Conservation (phyloP, 2,329 filamentous ascomycete genomes). For the Capronia coronata region DNA sequence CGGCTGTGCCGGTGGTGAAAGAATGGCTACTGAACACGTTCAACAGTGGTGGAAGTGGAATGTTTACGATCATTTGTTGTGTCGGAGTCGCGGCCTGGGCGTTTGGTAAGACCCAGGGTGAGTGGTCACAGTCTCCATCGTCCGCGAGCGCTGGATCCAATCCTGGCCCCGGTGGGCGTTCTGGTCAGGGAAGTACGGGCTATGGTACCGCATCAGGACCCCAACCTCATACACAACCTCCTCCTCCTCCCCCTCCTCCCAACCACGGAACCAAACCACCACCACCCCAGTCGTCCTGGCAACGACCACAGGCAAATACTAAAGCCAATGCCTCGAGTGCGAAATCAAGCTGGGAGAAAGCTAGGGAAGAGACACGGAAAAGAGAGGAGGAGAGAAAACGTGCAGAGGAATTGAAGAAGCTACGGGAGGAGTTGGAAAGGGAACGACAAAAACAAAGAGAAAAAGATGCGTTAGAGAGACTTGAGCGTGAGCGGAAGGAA, state of each 20-base stretch:
- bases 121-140: slow-evolving; percentile 33
- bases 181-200: slow-evolving; percentile 7
- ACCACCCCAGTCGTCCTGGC: slow-evolving; percentile 29
- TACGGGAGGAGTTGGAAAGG: slow-evolving; percentile 26
- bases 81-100: slow-evolving; percentile 76
- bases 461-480: slow-evolving; percentile 26
- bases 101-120: slow-evolving; percentile 57
- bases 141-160: slow-evolving; percentile 4
- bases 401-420: slow-evolving; percentile 27
- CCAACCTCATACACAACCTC: slow-evolving; percentile 9
- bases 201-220: slow-evolving; percentile 12
- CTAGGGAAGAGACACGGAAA: slow-evolving; percentile 29
- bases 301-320: slow-evolving; percentile 26
- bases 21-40: slow-evolving; percentile 66
- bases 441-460: slow-evolving; percentile 27
- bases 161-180: slow-evolving; percentile 7
- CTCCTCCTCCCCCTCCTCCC: slow-evolving; percentile 11
- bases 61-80: slow-evolving; percentile 63
- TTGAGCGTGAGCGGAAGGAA: slow-evolving; percentile 31
- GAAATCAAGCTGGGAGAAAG: slow-evolving; percentile 30
- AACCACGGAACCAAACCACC: slow-evolving; percentile 13
- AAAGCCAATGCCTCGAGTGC: slow-evolving; percentile 22
- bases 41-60: slow-evolving; percentile 64
- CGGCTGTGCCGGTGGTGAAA: slow-evolving; percentile 65
- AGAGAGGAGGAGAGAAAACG: slow-evolving; percentile 27